Evolutionary conservation across 2,329 filamentous ascomycete species (phyloP), one percentile per base, ranked within the genome.

Genomic region (Metarhizium rileyi): DNA sequence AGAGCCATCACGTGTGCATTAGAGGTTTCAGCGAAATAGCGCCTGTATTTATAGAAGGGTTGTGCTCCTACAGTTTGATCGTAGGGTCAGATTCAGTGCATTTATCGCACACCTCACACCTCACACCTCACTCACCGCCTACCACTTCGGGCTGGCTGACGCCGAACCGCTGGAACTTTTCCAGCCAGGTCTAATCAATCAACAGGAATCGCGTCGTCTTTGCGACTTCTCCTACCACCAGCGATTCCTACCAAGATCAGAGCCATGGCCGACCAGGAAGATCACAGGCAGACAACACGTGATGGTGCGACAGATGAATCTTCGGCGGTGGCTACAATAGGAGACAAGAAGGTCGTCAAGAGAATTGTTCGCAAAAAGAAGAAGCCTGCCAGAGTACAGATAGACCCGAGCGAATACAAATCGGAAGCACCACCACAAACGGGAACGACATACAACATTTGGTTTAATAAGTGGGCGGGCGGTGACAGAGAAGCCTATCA

Each of bases 381-480:
- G 62, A 80, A 90, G 36, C 93, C 93, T 28, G 93, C 93, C 44
- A 83, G 91, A 52, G 86, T 87, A 0, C 93, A 98, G 70, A 84
- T 96, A 61, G 93, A 98, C 62, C 82, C 90, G 2, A 82, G 85
- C 38, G 84, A 84, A 41, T 79, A 95, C 69, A 87, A 86, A 59
- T 84, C 84, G 30, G 89, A 95, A 59, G 86, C 87, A 4, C 89
- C 90, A 16, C 87, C 88, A 1, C 90, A 97, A 61, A 97, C 91
- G 0, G 93, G 93, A 48, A 95, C 88, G 0, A 89, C 90, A 51
- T 98, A 93, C 77, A 98, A 98, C 69, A 94, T 60, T 44, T 60
- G 58, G 91, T 95, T 96, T 71, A 96, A 95, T 73, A 97, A 96
- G 70, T 97, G 91, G 90, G 86, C 84, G 1, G 93, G 93, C 57